These are phyloP conservation scores for Spinellus fusiger DNA, from an alignment of 192 early-diverging fungal genomes.

Conservation along the genomic window DNA sequence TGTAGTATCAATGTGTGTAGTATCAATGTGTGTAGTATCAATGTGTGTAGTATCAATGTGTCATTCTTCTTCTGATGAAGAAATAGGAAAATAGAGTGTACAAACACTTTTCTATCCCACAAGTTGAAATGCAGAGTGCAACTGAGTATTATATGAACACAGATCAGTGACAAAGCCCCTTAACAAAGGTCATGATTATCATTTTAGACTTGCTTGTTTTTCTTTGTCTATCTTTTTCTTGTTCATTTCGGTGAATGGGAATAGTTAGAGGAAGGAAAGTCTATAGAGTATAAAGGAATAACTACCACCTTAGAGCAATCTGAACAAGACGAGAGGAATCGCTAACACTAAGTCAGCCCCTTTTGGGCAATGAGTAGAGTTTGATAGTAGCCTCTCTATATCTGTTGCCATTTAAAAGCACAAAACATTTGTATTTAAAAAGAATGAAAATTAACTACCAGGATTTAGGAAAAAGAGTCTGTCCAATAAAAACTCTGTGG, in stretches of 20 bases:
- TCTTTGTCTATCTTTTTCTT: too few species aligned
- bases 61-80: too few species aligned
- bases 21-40: not conserved
- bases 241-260: too few species aligned
- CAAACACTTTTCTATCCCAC: not conserved
- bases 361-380: not conserved
- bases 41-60: not conserved
- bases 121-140: not conserved
- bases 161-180: too few species aligned
- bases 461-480: not conserved
- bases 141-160: too few species aligned
- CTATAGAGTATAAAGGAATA: not conserved
- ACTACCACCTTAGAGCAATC: not conserved
- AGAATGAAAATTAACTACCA: not conserved
- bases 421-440: too few species aligned
- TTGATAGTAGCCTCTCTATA: not conserved
- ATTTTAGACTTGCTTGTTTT: too few species aligned
- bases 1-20: too few species aligned
- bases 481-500: too few species aligned
- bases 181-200: too few species aligned
- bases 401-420: not conserved
- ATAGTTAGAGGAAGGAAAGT: too few species aligned
- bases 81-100: not conserved
- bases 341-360: not conserved
- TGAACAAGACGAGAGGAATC: not conserved